Evolutionary conservation across 1,139 yeast species (phyloP), one percentile per base, ranked within the genome.

Genomic region (Pichiaceae sp.): DNA sequence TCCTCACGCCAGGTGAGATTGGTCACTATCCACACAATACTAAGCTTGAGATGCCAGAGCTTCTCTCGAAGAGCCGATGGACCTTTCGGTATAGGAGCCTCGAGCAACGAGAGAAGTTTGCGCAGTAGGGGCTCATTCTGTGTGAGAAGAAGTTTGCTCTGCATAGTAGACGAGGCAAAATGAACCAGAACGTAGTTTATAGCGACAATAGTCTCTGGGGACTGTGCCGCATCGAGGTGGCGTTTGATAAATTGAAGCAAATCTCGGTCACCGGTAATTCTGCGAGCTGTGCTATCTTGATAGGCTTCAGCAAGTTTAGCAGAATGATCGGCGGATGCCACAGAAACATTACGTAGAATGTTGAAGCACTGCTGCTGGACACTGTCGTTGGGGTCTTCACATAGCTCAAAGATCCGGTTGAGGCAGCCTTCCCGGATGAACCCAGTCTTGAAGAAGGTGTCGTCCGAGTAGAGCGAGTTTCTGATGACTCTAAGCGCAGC

Each of bases 321-420:
- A 2, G 73, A 66, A 42, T 77, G 74, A 32, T 65, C 63, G 17
- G 73, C 63, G 3, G 83, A 72, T n/a, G 78, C 75, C 28, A 87
- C 78, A 0, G 89, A 73, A 35, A 82, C 60, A 53, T 87, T 87
- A 41, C 95, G 63, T 35, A 87, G 54, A n/a, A 84, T 71, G 46
- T 78, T 85, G 53, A 86, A 75, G 14, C 78, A 70, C 49, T 75
- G 79, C 35, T 78, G 80, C 40, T 80, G 78, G 19, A 85, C 69
- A 35, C 72, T 68, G 41, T 73, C 51, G 35, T 67, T 67, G 5
- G 64, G 54, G 45, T 70, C 70, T 41, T 70, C 60, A 38, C 78
- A 68, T 32, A 69, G 60, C 33, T 68, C 68, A 39, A 82, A 62
- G 2, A 83, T 59, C 24, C 63, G 58, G 2, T 64, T 60, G 36